Conservation (phyloP, 192 early-diverging fungal genomes). For the Coemansia reversa region DNA sequence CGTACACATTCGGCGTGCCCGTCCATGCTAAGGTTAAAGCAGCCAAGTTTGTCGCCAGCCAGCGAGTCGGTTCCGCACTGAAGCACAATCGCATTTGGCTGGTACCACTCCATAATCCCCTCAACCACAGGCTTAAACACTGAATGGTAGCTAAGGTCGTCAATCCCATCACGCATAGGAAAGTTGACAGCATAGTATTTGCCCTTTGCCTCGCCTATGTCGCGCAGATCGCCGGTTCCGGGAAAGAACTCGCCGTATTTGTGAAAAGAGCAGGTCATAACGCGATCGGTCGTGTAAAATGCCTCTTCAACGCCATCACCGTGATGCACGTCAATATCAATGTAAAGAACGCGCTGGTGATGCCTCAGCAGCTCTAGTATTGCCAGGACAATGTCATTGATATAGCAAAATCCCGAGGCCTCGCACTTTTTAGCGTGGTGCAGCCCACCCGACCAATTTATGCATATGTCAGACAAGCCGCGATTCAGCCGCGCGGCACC, state of each 20-base stretch:
- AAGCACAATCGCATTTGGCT: constrained; percentile 86
- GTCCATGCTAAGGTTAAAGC: constrained; percentile 90
- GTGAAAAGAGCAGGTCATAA: constrained; percentile 99
- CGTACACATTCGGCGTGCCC: constrained; percentile 94
- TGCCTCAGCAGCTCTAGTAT: constrained; percentile 86
- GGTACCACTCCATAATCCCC: constrained; percentile 90
- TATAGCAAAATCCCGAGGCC: constrained; percentile 96
- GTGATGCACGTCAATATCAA: constrained; percentile 98
- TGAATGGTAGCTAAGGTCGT: constrained; percentile 86
- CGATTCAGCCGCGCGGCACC: constrained; percentile 84
- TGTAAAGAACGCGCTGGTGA: constrained; percentile 91
- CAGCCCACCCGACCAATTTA: constrained; percentile 97
- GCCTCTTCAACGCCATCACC: constrained; percentile 99
- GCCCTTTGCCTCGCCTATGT: constrained; percentile 88
- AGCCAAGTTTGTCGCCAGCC: constrained; percentile 88
- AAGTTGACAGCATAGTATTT: constrained; percentile 95
- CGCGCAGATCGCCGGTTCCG: constrained; percentile 93
- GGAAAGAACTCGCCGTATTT: constrained; percentile 99
- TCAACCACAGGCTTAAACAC: constrained; percentile 86
- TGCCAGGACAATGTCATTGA: constrained; percentile 96
- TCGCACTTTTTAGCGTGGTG: constrained; percentile 98
- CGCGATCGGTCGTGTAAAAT: constrained; percentile 98
- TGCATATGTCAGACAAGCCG: constrained; percentile 85
- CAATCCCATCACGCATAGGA: constrained; percentile 90
- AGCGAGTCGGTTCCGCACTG: constrained; percentile 98